Evolutionary conservation across 768 basidiomycete species (phyloP).

Genomic region (Calvatia gigantea): DNA sequence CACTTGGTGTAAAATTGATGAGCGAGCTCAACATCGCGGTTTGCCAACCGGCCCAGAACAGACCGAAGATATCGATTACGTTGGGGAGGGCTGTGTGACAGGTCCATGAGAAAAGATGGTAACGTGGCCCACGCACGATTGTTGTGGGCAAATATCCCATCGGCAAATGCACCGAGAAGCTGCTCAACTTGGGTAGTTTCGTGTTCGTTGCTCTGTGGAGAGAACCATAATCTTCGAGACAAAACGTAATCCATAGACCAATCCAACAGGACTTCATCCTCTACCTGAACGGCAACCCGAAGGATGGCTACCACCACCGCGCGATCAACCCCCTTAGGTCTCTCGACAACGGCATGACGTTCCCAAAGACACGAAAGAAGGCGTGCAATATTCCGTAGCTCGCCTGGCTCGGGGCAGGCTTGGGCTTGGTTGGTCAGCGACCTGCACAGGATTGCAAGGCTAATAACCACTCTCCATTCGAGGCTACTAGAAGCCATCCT

Average conservation of each 20-base stretch:
- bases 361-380: conserved; percentile 43
- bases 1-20: conserved; percentile 31
- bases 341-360: conserved; percentile 10
- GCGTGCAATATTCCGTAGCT: conserved; percentile 24
- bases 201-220: conserved; percentile 13
- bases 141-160: conserved; percentile 25
- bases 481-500: neutral
- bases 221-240: conserved; percentile 24
- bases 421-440: conserved; percentile 14
- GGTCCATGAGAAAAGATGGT: neutral
- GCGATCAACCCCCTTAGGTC: conserved; percentile 27
- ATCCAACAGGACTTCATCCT: conserved; percentile 32
- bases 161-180: conserved; percentile 32
- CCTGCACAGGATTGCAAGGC: conserved; percentile 35
- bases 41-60: conserved; percentile 17
- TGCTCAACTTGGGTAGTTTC: conserved; percentile 25
- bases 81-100: neutral
- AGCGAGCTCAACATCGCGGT: conserved; percentile 27
- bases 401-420: neutral
- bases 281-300: conserved; percentile 35
- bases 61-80: conserved; percentile 9
- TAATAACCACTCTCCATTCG: conserved; percentile 41
- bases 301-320: conserved; percentile 42
- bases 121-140: conserved; percentile 26
- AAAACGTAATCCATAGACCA: conserved; percentile 32